These are phyloP conservation scores for Chaetomium globosum DNA, from an alignment of 2,329 filamentous ascomycete genomes.

Conservation along the genomic window DNA sequence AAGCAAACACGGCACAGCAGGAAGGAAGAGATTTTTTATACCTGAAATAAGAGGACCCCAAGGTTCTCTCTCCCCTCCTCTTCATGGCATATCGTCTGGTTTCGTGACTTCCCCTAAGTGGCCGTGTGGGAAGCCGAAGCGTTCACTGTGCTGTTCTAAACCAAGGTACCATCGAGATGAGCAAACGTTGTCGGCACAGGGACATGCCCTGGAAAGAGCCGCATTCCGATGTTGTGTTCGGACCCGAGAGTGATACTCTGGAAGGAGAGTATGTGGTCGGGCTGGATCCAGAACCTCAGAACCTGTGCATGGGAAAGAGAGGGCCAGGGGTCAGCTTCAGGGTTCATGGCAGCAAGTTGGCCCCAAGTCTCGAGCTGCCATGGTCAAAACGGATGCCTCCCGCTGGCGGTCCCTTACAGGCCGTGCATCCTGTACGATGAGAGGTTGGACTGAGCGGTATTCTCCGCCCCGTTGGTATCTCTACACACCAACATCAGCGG, in stretches of 20 bases:
- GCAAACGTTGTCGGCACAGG: background rate
- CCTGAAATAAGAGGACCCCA: background rate
- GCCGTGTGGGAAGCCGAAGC: background rate
- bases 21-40: background rate
- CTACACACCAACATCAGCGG: background rate
- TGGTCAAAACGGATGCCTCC: background rate
- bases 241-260: background rate
- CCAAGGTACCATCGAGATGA: background rate
- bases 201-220: background rate
- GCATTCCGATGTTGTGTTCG: background rate
- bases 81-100: background rate
- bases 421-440: background rate
- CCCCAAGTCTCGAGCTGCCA: background rate
- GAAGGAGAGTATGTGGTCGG: background rate
- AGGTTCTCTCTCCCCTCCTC: background rate
- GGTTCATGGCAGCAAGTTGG: background rate
- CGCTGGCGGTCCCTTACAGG: background rate
- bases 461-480: background rate
- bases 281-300: background rate
- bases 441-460: background rate
- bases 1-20: slow-evolving; percentile 4
- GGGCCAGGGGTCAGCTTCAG: background rate
- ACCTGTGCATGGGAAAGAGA: background rate
- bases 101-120: background rate
- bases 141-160: background rate